Evolutionary conservation across 352 stramenopile genomes (phyloP), one percentile per base, ranked within the genome.

Genomic region (Pythium myriotylum): DNA sequence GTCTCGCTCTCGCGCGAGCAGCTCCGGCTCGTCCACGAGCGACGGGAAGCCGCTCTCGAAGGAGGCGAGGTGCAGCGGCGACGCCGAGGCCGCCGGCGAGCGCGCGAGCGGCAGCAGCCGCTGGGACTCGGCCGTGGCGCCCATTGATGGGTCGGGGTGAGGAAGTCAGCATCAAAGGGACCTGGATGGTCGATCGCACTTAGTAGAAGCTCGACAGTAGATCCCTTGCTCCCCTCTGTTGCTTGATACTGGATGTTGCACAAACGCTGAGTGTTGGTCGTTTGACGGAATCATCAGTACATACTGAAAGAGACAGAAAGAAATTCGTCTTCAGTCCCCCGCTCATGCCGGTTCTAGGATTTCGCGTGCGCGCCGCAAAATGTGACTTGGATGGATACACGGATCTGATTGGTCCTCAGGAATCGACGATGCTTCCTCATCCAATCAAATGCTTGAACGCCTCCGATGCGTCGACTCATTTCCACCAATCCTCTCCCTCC

Each of bases 331-430:
- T n/a, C n/a, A n/a, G n/a, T n/a, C n/a, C n/a, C n/a, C n/a, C 8
- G 19, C 8, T 26, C 24, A 27, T 68, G 46, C 60, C 60, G 60
- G 60, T 68, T 68, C 60, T 68, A 33, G 60, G 59, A 67, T 67
- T 61, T 24, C 17, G 27, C 19, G 9, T 13, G 52, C 13, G 27
- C 26, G 24, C n/a, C 39, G n/a, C 40, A 66, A 61, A 39, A 51
- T 29, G 60, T 68, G 60, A 68, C 60, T 68, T 68, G 60, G 60
- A 62, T 68, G 40, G 60, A 68, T 68, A 68, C 60, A 58, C 24
- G 41, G 3, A 8, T 41, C 42, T 62, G 60, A 68, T 68, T 68
- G 60, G 60, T 12, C 35, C 4, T 16, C 2, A 13, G 14, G 14
- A 39, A 42, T 27, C 20, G 43, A 57, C 52, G 51, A 58, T 46